Conservation (phyloP, 2,329 filamentous ascomycete species). For the Chrysoporthe puriensis region DNA sequence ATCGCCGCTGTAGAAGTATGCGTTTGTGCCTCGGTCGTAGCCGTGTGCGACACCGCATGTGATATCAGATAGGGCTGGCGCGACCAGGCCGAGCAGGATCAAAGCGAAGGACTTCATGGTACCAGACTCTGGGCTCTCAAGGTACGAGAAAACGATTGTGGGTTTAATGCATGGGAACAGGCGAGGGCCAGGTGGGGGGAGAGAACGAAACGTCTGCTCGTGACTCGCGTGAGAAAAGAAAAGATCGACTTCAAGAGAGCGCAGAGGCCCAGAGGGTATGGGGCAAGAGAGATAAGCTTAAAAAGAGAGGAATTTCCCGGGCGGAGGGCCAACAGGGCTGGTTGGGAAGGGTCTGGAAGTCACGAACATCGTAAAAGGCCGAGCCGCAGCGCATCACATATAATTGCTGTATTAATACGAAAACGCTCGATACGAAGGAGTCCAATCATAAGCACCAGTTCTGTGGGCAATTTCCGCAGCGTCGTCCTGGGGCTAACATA, state of each 20-base stretch:
- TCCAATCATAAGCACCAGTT: not conserved
- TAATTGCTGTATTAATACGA: constrained; percentile 2
- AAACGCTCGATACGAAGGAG: not conserved
- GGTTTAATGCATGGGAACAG: not conserved
- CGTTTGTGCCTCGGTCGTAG: constrained; percentile 25
- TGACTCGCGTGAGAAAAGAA: not conserved
- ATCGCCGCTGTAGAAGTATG: constrained; percentile 27
- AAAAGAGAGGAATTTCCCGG: not conserved
- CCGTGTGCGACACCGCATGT: constrained; percentile 24
- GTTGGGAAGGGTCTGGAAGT: no score
- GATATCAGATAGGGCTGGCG: constrained; percentile 8
- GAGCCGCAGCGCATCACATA: not conserved
- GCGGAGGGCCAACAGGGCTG: not conserved
- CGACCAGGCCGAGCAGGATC: constrained; percentile 26
- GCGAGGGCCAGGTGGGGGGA: not conserved
- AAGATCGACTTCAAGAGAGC: not conserved
- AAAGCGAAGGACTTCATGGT: constrained; percentile 12
- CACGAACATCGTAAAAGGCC: not conserved
- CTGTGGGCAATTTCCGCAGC: not conserved
- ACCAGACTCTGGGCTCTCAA: no score
- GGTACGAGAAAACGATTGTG: not conserved
- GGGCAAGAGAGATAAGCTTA: not conserved
- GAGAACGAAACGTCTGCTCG: not conserved
- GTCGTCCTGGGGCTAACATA: not conserved
- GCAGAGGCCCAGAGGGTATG: not conserved